Base-by-base conservation (phyloP, 2,329 filamentous ascomycete genomes). In the Pyrenophora teres region DNA sequence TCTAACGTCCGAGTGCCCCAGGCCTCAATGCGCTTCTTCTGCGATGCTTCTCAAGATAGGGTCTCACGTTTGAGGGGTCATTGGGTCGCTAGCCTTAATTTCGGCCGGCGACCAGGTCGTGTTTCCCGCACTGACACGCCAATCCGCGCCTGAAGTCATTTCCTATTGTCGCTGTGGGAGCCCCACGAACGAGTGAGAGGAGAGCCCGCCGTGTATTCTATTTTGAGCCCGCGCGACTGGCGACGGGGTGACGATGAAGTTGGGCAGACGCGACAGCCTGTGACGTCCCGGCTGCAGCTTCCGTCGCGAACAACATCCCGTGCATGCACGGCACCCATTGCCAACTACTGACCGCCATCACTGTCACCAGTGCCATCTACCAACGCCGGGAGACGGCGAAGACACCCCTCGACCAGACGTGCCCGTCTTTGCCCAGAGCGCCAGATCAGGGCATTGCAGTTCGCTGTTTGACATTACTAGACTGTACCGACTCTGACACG, bases 41-140 rank as follows among this genome's bases (percentile, higher is more conserved):
- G 33, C 50, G 46, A 46, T 53, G 56, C 52, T 30, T 30, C 27
- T 46, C 54, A 36, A 39, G 50, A 48, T 52, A 41, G 48, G 50
- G 54, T 51, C 54, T 54, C 50, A 51, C 52, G 54, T 55, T 54
- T 57, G 57, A 57, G 50, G 48, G 58, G 56, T 57, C 54, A 55
- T 56, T 53, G 53, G 47, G 45, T 56, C 54, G 50, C 58, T 54
- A 55, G 54, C 50, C 48, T 42, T 52, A 54, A 53, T 56, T 45
- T 56, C 53, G 53, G 53, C 43, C 45, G 18, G 49, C 23, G 45
- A 40, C 53, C 32, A 49, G 47, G 48, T 50, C 40, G 48, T 37
- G 48, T 51, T 51, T 51, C 47, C 48, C 52, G 52, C 52, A 52
- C 52, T 51, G 44, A 53, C 62, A 45, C 57, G 54, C 56, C 50